These are phyloP conservation scores for Kondoa malvinella DNA, from an alignment of 768 basidiomycete species.

Conservation along the genomic window DNA sequence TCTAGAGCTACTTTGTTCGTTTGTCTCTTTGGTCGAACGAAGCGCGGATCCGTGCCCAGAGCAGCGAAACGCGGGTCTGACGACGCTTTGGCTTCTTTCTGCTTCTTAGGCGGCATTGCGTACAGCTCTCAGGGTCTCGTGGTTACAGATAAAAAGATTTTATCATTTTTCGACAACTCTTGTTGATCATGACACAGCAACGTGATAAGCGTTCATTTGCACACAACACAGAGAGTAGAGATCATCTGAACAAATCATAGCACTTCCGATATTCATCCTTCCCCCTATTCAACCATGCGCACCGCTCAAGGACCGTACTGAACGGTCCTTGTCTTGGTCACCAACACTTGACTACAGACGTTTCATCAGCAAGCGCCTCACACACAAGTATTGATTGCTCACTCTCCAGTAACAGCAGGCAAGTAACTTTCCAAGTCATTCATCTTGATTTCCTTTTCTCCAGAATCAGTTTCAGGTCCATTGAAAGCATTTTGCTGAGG, in stretches of 20 bases:
- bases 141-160: too few relatives aligned
- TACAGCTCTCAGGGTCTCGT: too few relatives aligned
- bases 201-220: too few relatives aligned
- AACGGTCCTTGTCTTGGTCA: background rate
- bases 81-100: background rate
- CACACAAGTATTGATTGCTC: background rate
- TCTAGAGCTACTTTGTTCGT: slow-evolving; percentile 62
- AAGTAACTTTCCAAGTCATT: background rate
- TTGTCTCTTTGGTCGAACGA: slow-evolving; percentile 56
- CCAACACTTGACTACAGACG: background rate
- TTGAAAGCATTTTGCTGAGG: background rate
- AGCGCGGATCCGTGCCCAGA: slow-evolving; percentile 79
- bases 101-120: background rate
- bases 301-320: too few relatives aligned
- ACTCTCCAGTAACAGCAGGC: background rate
- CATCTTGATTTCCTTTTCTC: background rate
- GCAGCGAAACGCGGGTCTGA: slow-evolving; percentile 68
- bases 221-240: too few relatives aligned
- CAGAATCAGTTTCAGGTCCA: background rate
- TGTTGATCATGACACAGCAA: too few relatives aligned
- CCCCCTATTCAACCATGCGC: too few relatives aligned
- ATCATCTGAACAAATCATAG: too few relatives aligned
- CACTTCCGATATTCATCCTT: too few relatives aligned
- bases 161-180: too few relatives aligned
- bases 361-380: too few relatives aligned